A percentile compares a stretch with the other conserved stretches of the same genome.
These are phyloP conservation scores for Salvia sclarea DNA, from an alignment of 305 asterid species.

Conservation along the genomic window DNA sequence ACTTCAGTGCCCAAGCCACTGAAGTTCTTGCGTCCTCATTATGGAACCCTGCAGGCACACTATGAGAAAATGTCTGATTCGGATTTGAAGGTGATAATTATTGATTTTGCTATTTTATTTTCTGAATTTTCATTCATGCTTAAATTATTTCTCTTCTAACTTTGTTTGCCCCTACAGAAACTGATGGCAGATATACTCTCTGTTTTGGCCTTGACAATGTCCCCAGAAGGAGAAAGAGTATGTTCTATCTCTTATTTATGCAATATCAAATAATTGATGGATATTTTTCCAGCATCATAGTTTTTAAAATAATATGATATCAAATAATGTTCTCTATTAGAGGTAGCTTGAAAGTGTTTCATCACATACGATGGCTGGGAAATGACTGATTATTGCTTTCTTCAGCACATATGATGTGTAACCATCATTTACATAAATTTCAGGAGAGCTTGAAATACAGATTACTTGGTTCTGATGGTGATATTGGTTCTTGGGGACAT, in stretches of 20 bases:
- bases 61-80: conserved; percentile 72
- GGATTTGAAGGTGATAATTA: conserved; percentile 63
- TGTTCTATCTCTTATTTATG: conserved; percentile 18
- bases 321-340: too few species aligned
- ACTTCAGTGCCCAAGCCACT: conserved; percentile 97
- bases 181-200: conserved; percentile 93
- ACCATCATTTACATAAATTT: conserved; percentile 31
- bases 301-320: background rate
- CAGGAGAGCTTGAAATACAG: conserved; percentile 99
- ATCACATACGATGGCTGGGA: background rate
- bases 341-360: background rate
- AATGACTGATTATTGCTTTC: conserved; percentile 16
- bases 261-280: conserved; percentile 2
- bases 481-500: conserved; percentile 99
- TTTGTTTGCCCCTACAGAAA: conserved; percentile 49
- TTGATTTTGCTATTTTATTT: conserved; percentile 13
- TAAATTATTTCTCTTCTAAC: conserved; percentile 5
- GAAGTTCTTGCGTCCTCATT: conserved; percentile 95
- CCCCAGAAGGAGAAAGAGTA: conserved; percentile 99
- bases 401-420: background rate
- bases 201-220: conserved; percentile 98
- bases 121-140: background rate
- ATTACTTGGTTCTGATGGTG: conserved; percentile 88
- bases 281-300: conserved; percentile 5
- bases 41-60: conserved; percentile 80